These are phyloP conservation scores for Isatis lusitanica DNA, from an alignment of 441 rosid species.

Conservation along the genomic window DNA sequence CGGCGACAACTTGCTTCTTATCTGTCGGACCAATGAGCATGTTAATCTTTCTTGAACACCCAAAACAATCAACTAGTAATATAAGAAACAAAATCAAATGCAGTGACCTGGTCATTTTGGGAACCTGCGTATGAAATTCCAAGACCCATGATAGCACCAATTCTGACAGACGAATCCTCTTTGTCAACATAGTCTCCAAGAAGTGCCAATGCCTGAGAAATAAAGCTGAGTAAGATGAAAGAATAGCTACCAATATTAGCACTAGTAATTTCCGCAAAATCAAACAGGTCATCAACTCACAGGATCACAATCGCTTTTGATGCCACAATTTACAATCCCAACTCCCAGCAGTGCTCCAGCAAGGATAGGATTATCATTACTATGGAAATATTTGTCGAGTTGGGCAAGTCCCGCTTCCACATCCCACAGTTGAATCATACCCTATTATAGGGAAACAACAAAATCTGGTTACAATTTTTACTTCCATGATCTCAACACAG, in stretches of 20 bases:
- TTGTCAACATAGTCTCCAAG: conserved; percentile 65
- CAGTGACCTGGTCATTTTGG: conserved; percentile 73
- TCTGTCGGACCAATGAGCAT: conserved; percentile 41
- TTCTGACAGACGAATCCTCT: conserved; percentile 79
- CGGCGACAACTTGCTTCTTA: conserved; percentile 54
- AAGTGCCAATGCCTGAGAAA: conserved; percentile 83
- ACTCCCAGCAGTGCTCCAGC: conserved; percentile 92
- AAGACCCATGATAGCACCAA: conserved; percentile 96
- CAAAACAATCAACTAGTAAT: conserved; percentile 4
- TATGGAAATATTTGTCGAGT: conserved; percentile 82
- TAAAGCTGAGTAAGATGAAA: conserved; percentile 24
- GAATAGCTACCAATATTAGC: background rate
- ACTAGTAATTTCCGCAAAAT: background rate
- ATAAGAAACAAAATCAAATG: conserved; percentile 1
- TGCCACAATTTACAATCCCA: conserved; percentile 85
- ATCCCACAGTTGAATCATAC: conserved; percentile 92
- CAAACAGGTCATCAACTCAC: conserved; percentile 48
- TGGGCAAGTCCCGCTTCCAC: conserved; percentile 84
- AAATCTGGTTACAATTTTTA: background rate
- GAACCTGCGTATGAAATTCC: conserved; percentile 96
- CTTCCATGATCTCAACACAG: background rate
- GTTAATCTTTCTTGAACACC: background rate
- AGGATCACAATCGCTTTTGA: conserved; percentile 89
- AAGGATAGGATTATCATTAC: conserved; percentile 73
- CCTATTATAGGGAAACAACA: conserved; percentile 43